Base-by-base conservation (phyloP, 2,329 filamentous ascomycete species). In the Talaromyces funiculosus region DNA sequence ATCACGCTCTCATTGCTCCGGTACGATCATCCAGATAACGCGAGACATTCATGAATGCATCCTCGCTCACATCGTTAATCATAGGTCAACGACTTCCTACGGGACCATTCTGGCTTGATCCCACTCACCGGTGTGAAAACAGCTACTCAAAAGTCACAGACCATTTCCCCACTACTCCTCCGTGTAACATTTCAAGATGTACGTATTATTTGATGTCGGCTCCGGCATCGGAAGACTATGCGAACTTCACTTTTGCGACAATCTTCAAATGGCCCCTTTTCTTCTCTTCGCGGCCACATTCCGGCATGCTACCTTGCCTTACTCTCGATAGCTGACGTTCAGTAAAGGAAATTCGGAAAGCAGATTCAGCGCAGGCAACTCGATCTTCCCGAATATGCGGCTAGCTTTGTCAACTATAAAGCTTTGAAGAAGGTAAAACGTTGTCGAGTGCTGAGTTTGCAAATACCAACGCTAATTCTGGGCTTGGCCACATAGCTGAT, bases 401-500 rank as follows among this genome's bases (percentile, higher is more conserved):
- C 93, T 66, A 97, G 92, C 78, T 99, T 99, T 74, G 92, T 97
- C 69, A 97, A 99, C 79, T 99, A 99, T 82, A 99, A 99, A 80
- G 92, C 92, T 63, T 82, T 99, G 68, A 99, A 99, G 79, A 97
- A 97, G 90, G 94, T 96, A 57, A 5, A 65, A 29, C 53, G 16
- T 43, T 26, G 37, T 18, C 7, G 18, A 59, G 33, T 14, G 12
- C 33, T 14, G 29, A 40, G 43, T 33, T 42, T 57, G 65, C 67
- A 51, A 53, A 47, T 43, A 45, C 3, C 31, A 43, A 42, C 58
- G 58, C 45, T 63, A 61, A 60, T 60, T 59, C 60, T 60, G 56
- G 35, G 8, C 22, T 16, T 57, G 64, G n/a, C 67, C 18, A 70
- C 40, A 37, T 56, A 97, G 93, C 90, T 97, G 78, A 99, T 97